Base-by-base conservation (phyloP, 257 asterid species). In the Solanum sitiens region DNA sequence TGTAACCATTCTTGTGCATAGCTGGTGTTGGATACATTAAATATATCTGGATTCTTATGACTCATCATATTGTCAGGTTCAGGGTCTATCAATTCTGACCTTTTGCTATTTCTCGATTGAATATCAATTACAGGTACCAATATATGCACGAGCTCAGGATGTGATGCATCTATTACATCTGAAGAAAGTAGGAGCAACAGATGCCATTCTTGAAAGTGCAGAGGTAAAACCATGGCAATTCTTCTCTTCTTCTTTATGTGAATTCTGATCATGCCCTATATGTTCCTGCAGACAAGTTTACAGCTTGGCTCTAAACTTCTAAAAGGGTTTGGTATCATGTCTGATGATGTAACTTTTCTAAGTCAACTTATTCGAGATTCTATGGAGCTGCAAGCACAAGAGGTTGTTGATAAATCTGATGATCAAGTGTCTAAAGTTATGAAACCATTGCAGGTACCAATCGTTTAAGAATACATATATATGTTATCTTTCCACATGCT, bases 111-210 rank as follows among this genome's bases (percentile, higher is more conserved):
- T 32, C 40, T 50, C 21, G 8, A 80, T 21, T 50, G 85, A 80
- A 80, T 45, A 11, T 82, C 30, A 82, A 82, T 50, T 61, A 90
- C 88, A 97, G 99, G 89, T 93, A 87, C 99, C 98, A 33, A 95
- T 97, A 91, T 97, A 94, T 87, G 99, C 98, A 74, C 95, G 98
- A 77, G 99, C 99, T 71, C 94, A 93, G 90, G 98, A 97, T 91
- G 92, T 95, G 96, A 90, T 73, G 89, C 99, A 97, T 90, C 91
- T 97, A 89, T 80, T 97, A 85, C 98, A 95, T 68, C 91, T 97
- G 91, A 97, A 95, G 93, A 97, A 95, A 91, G 95, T 95, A 5
- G 99, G 99, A 16, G 99, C 98, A 76, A 97, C 98, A 59, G 99
- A 97, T 90, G 98, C 97, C 77, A 91, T 97, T 90, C 98, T 95